Evolutionary conservation across 495 filamentous ascomycete species (phyloP).

Genomic region (Aspergillus haitiensis): DNA sequence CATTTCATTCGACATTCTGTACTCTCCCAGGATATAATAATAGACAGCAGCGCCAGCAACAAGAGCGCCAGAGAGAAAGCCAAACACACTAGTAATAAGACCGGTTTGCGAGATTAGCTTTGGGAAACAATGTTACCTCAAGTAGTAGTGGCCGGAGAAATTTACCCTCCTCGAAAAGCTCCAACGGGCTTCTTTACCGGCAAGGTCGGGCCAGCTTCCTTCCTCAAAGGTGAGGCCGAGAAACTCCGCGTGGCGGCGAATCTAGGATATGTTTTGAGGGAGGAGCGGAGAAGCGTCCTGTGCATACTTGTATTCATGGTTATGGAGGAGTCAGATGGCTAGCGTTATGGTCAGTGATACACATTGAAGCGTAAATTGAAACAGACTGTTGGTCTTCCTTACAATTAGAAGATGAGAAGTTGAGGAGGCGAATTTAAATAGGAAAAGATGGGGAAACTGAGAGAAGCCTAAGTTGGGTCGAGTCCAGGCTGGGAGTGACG

Average conservation of each 20-base stretch:
- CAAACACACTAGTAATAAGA: constrained; percentile 65
- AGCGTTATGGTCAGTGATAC: constrained; percentile 6
- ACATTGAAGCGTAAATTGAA: constrained; percentile 1
- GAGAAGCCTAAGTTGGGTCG: constrained; percentile 15
- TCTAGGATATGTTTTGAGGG: constrained; percentile 30
- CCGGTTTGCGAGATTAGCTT: not conserved
- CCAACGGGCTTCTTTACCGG: constrained; percentile 81
- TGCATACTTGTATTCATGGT: constrained; percentile 29
- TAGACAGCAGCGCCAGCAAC: constrained; percentile 79
- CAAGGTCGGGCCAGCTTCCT: constrained; percentile 44
- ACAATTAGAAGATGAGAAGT: constrained; percentile 1
- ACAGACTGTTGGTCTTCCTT: constrained; percentile 10
- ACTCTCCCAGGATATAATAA: constrained; percentile 89
- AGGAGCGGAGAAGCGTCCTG: constrained; percentile 25
- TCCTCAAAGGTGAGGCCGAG: constrained; percentile 39
- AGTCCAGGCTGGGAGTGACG: constrained; percentile 30
- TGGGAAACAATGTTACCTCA: not conserved
- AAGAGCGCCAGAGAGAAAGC: constrained; percentile 86
- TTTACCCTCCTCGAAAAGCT: constrained; percentile 89
- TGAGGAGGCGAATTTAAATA: constrained; percentile 15
- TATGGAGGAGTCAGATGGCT: constrained; percentile 11
- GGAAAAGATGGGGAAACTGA: constrained; percentile 18
- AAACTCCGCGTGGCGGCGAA: constrained; percentile 30
- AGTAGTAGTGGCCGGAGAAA: not conserved
- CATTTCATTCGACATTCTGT: constrained; percentile 89